phyloP scores from a whole-genome alignment of 2,329 filamentous ascomycete species.

The Penicillium sp. region DNA sequence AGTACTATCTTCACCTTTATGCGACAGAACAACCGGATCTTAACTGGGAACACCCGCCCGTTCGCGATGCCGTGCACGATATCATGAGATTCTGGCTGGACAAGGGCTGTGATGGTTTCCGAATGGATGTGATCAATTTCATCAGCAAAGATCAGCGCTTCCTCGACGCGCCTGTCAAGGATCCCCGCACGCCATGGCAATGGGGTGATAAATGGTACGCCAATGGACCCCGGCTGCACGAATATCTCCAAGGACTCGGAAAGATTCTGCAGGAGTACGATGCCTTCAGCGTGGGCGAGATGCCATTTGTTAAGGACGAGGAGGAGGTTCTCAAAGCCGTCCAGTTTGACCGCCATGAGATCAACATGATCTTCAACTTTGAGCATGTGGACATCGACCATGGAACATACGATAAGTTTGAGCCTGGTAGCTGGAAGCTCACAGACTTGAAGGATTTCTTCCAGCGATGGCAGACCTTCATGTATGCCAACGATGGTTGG shows the following conservation, averaged over 20 bases:
- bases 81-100: constrained; percentile 79
- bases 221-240: constrained; percentile 60
- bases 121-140: constrained; percentile 74
- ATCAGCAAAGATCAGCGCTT: constrained; percentile 65
- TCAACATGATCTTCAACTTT: constrained; percentile 75
- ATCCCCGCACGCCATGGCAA: constrained; percentile 30
- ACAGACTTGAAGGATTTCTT: constrained; percentile 56
- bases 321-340: constrained; percentile 57
- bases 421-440: constrained; percentile 49
- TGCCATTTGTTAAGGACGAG: constrained; percentile 54
- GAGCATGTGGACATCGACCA: constrained; percentile 65
- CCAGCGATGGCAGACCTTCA: constrained; percentile 60
- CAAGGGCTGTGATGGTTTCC: constrained; percentile 70
- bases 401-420: constrained; percentile 52
- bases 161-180: constrained; percentile 44
- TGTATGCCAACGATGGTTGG: constrained; percentile 63
- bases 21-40: constrained; percentile 75
- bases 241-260: constrained; percentile 58
- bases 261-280: constrained; percentile 57
- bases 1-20: constrained; percentile 79
- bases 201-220: constrained; percentile 49
- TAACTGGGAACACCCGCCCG: constrained; percentile 76
- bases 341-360: constrained; percentile 56
- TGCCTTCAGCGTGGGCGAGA: constrained; percentile 62
- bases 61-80: constrained; percentile 69